phyloP scores from a whole-genome alignment of 2,329 filamentous ascomycete genomes.

The Neocatenulostroma microsporum region DNA sequence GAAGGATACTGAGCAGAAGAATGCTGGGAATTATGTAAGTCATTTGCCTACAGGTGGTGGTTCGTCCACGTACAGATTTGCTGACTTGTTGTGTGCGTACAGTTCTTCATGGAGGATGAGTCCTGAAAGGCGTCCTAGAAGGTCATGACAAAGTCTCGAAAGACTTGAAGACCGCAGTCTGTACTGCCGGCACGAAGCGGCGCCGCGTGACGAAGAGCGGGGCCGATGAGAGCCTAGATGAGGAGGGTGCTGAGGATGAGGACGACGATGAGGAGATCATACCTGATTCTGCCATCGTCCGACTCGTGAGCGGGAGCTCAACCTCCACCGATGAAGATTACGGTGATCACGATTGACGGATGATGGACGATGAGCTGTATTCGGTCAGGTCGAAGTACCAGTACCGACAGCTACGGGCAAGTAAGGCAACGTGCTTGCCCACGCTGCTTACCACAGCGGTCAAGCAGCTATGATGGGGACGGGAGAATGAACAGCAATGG shows the following conservation, averaged over 20 bases:
- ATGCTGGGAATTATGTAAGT: conserved; percentile 81
- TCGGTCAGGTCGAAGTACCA: background rate
- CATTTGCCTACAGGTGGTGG: too few relatives aligned
- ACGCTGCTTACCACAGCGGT: conserved; percentile 6
- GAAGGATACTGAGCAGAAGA: conserved; percentile 96
- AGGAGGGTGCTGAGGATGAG: conserved; percentile 58
- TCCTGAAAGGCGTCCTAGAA: conserved; percentile 57
- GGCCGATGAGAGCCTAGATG: conserved; percentile 49
- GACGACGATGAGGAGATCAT: conserved; percentile 40
- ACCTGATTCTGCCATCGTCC: conserved; percentile 4
- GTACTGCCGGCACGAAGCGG: conserved; percentile 23
- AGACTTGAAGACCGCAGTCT: background rate
- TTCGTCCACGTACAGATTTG: too few relatives aligned
- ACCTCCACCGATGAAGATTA: conserved; percentile 7
- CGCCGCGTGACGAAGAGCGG: conserved; percentile 26
- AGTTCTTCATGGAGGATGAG: conserved; percentile 95
- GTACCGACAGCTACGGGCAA: background rate
- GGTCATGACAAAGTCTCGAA: conserved; percentile 2
- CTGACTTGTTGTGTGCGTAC: too few relatives aligned
- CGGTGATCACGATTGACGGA: conserved; percentile 5
- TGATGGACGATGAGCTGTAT: conserved; percentile 1
- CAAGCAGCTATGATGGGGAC: background rate
- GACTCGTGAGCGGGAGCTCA: conserved; percentile 6
- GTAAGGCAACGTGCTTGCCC: conserved; percentile 1
- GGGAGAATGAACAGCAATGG: background rate